Percentiles rank a stretch among this genome's conserved stretches.
phyloP scores from a whole-genome alignment of 1,139 yeast species.

The Geotrichum reessii region DNA sequence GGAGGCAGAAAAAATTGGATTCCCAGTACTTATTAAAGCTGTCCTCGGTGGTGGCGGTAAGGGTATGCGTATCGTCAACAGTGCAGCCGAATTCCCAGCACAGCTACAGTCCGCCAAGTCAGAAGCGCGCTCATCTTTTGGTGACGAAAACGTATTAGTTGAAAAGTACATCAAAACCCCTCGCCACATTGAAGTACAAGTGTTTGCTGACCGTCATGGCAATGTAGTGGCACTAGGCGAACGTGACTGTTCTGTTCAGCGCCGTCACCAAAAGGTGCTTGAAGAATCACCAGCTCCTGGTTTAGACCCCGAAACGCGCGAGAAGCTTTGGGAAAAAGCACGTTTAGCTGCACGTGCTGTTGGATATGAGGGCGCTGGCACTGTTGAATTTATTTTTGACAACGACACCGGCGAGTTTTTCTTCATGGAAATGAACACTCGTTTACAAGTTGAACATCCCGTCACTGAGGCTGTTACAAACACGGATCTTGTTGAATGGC shows the following conservation, averaged over 20 bases:
- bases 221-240: conserved; percentile 44
- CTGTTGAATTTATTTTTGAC: conserved; percentile 58
- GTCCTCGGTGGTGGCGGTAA: conserved; percentile 53
- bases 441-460: conserved; percentile 60
- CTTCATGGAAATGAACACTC: conserved; percentile 58
- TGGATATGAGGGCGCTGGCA: conserved; percentile 57
- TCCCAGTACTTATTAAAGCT: conserved; percentile 46
- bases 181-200: conserved; percentile 45
- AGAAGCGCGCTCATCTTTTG: conserved; percentile 42
- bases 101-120: conserved; percentile 41
- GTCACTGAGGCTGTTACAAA: conserved; percentile 82
- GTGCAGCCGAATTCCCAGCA: conserved; percentile 35
- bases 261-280: conserved; percentile 47
- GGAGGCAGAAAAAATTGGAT: conserved; percentile 41
- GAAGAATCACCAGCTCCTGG: conserved; percentile 52
- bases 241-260: conserved; percentile 46
- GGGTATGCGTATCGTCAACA: conserved; percentile 43
- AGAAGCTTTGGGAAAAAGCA: conserved; percentile 54
- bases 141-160: conserved; percentile 42
- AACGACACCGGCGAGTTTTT: conserved; percentile 52
- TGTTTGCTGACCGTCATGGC: conserved; percentile 44
- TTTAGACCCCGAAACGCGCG: conserved; percentile 47
- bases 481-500: conserved; percentile 88
- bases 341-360: conserved; percentile 51
- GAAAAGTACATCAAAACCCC: conserved; percentile 44